Base-by-base conservation (phyloP, 2,329 filamentous ascomycete genomes). In the Leptographium wingfieldii region DNA sequence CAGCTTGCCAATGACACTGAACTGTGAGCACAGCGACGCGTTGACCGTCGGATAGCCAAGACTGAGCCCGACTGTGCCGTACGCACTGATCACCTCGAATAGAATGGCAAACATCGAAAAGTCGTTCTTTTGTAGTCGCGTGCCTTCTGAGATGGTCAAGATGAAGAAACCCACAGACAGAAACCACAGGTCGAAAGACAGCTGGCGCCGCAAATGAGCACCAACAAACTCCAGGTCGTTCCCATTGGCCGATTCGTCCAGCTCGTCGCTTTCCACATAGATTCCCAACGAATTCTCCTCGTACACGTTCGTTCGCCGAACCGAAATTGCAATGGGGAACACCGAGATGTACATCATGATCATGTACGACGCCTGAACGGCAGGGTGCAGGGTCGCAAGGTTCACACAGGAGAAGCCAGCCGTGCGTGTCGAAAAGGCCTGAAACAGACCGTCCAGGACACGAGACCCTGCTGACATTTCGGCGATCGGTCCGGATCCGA, bases 301-400 rank as follows among this genome's bases (percentile, higher is more conserved):
- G 75, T 97, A 97, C 2, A 96, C 92, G 70, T 97, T 97, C 61
- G 92, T 96, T 64, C 89, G 81, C 58, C 92, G 90, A 67, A 97
- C 88, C 7, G 89, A 94, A 67, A 97, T 97, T 69, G 94, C 92
- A 66, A 97, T 95, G 5, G 92, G 92, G 67, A 96, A 95, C 62
- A 96, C 89, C 61, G 92, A 96, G 63, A 97, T 96, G 73, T 97
- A 97, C 94, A 97, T 97, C 94, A 97, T 97, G 72, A 97, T 86
- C 73, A 97, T 77, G 74, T 96, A 97, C 29, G 91, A 90, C 16
- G 95, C 90, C 68, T 96, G 92, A 61, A 96, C 90, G 3, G 88
- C 94, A 1, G 94, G 92, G 65, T 97, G 92, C 2, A 99, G 77
- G 0, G 81, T 74, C 1, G 87, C 77, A 48, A 97, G 75, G 69